Conservation (phyloP, 73 alveolate species). For the Uronychia binucleata region DNA sequence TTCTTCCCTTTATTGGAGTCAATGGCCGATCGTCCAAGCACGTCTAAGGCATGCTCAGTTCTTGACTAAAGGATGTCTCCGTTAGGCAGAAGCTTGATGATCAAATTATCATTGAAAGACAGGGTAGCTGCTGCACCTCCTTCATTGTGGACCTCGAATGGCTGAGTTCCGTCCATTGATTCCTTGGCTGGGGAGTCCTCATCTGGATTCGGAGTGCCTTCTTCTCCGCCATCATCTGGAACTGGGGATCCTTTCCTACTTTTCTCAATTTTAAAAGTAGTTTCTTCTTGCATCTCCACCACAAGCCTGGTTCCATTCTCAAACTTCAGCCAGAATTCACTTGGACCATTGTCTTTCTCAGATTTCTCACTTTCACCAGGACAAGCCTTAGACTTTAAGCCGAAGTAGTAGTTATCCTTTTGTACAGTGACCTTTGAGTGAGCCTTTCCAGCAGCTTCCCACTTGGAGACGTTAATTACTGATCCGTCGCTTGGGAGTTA, state of each 20-base stretch:
- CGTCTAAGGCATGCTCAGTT: no score
- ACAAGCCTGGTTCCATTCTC: background rate
- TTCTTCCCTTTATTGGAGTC: background rate
- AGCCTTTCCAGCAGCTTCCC: background rate
- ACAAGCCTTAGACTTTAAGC: background rate
- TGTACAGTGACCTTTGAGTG: background rate
- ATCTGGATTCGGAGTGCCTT: background rate
- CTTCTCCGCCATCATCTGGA: background rate
- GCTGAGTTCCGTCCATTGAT: background rate
- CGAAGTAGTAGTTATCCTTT: background rate
- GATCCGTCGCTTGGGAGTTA: constrained; percentile 51
- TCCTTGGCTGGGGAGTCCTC: background rate
- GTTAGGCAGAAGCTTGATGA: constrained; percentile 76
- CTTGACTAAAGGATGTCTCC: constrained; percentile 82
- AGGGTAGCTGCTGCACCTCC: constrained; percentile 68
- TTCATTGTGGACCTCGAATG: background rate
- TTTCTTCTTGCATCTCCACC: background rate
- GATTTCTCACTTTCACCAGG: background rate
- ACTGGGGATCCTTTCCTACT: background rate
- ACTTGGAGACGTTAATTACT: constrained; percentile 34
- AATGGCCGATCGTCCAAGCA: no score
- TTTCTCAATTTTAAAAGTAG: background rate
- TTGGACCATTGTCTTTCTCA: background rate
- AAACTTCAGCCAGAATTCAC: background rate
- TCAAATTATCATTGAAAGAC: constrained; percentile 79